phyloP scores from a whole-genome alignment of 768 basidiomycete species.

The Zangia roseola region DNA sequence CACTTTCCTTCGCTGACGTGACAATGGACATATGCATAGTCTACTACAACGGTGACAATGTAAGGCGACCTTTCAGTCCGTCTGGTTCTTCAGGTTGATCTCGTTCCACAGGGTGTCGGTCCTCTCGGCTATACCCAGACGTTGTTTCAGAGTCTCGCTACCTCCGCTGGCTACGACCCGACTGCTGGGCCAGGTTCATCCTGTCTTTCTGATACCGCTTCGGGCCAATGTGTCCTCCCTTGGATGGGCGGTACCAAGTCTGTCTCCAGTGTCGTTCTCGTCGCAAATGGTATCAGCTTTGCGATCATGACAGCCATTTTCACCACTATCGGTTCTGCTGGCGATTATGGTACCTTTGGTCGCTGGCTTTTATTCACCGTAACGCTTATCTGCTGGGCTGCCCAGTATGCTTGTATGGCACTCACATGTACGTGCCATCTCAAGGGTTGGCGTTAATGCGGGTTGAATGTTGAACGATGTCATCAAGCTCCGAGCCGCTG shows the following conservation, averaged over 20 bases:
- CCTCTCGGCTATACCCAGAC: slow-evolving; percentile 70
- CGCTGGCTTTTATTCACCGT: slow-evolving; percentile 73
- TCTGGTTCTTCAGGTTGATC: background rate
- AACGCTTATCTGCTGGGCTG: slow-evolving; percentile 76
- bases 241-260: slow-evolving; percentile 74
- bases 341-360: slow-evolving; percentile 51
- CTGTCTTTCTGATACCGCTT: slow-evolving; percentile 54
- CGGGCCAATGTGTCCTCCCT: slow-evolving; percentile 75
- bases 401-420: slow-evolving; percentile 75
- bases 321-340: slow-evolving; percentile 63
- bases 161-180: slow-evolving; percentile 74
- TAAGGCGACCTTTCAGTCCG: slow-evolving; percentile 27
- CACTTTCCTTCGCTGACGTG: background rate
- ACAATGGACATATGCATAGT: slow-evolving; percentile 39
- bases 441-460: background rate
- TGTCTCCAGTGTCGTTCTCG: slow-evolving; percentile 72
- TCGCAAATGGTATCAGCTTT: slow-evolving; percentile 76
- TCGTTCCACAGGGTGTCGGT: slow-evolving; percentile 55
- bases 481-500: slow-evolving; percentile 62
- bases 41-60: slow-evolving; percentile 81
- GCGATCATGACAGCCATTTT: slow-evolving; percentile 80
- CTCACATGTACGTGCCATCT: slow-evolving; percentile 53
- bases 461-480: background rate
- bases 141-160: slow-evolving; percentile 69
- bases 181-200: slow-evolving; percentile 66